Base-by-base conservation (phyloP, 192 early-diverging fungal genomes). In the Spizellomyces sp. region DNA sequence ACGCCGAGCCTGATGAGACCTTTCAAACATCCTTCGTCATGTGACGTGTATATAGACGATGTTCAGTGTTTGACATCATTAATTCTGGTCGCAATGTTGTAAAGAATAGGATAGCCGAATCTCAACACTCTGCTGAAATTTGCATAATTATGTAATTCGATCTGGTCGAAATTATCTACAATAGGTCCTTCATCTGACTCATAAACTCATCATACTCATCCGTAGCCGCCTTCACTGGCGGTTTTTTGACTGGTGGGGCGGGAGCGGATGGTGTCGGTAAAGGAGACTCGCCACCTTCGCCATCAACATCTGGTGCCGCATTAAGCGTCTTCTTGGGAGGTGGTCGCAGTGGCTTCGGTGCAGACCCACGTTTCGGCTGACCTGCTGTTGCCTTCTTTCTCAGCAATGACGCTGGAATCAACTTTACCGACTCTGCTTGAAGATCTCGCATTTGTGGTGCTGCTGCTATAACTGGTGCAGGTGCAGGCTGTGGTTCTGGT, bases 401-500 rank as follows among this genome's bases (percentile, higher is more conserved):
- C n/a, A 83, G 71, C 44, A 93, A 67, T 5, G 84, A 76, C 14
- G 86, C 76, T 0, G 93, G 93, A 2, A 94, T 89, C 62, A 94
- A 79, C 5, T 83, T 75, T 8, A 88, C 85, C 42, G 92, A 75
- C 77, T 94, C 93, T 64, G 92, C 91, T 77, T 90, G 89, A 66
- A 94, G 80, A 71, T 94, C 88, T 58, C 93, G 86, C 62, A 93
- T 83, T 66, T 90, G 80, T 15, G 93, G 93, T 57, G 87, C 92
- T 0, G 91, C 93, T 22, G 89, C 83, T 15, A 94, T 87, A 15
- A 89, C 87, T 56, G 70, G 44, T 54, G 76, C 22, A 41, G 69
- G 42, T 10, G 66, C 43, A 21, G 70, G 69, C 46, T 64, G 69
- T 8, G 52, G 58, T 61, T 48, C 45, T 47, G 64, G 71, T 60